A percentile compares a stretch with the other conserved stretches of the same genome.
Evolutionary conservation across 2,329 filamentous ascomycete genomes (phyloP).

Genomic region (Aspergillus sp.): DNA sequence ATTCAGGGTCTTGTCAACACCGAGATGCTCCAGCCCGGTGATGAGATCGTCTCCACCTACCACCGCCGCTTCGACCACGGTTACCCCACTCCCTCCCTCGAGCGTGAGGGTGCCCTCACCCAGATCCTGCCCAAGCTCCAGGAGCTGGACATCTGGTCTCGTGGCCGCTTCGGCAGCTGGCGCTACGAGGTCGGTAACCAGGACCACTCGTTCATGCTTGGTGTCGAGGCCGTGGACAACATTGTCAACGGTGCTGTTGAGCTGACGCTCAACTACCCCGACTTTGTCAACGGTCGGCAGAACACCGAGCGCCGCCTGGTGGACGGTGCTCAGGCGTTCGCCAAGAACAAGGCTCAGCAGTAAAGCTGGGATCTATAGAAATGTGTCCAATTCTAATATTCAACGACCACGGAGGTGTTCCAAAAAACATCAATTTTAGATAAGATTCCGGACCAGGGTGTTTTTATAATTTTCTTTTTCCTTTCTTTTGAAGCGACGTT

Average conservation of each 20-base stretch:
- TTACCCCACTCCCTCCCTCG: constrained; percentile 91
- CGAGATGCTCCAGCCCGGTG: constrained; percentile 83
- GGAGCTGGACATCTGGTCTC: constrained; percentile 86
- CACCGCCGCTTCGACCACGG: constrained; percentile 97
- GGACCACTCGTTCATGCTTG: constrained; percentile 97
- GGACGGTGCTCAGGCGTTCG: constrained; percentile 60
- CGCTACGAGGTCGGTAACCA: constrained; percentile 96
- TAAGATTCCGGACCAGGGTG: constrained; percentile 18
- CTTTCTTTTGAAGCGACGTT: constrained; percentile 29
- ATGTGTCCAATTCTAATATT: constrained; percentile 18
- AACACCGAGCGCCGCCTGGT: constrained; percentile 62
- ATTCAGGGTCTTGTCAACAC: constrained; percentile 98
- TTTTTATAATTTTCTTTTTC: constrained; percentile 11
- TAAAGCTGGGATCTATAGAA: constrained; percentile 16
- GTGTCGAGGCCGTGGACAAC: constrained; percentile 88
- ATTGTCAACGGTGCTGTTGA: constrained; percentile 87
- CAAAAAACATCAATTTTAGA: constrained; percentile 13
- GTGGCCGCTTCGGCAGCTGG: constrained; percentile 97
- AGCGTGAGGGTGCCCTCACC: constrained; percentile 92
- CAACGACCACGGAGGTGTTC: constrained; percentile 15
- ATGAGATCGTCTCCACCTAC: constrained; percentile 98
- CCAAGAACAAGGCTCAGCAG: constrained; percentile 42
- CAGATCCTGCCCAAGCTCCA: constrained; percentile 90
- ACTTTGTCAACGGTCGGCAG: constrained; percentile 78
- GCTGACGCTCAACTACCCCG: constrained; percentile 92